A percentile compares a stretch with the other conserved stretches of the same genome.
Conservation (phyloP, 1,284 basidiomycete genomes). For the Sanguinoderma infundibulare region DNA sequence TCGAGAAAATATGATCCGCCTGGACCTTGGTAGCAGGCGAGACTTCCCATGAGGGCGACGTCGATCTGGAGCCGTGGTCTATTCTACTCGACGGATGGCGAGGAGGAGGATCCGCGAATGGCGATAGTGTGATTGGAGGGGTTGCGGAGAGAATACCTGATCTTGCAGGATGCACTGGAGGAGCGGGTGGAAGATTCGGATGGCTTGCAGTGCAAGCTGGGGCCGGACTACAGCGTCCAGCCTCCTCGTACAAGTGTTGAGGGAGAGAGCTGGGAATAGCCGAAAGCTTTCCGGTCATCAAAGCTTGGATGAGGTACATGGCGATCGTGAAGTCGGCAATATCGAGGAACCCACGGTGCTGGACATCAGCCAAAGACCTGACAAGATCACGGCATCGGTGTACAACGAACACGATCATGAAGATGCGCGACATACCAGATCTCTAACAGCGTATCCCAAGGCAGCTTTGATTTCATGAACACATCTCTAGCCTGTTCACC, state of each 20-base stretch:
- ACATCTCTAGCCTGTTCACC: constrained; percentile 90
- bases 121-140: constrained; percentile 1
- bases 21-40: constrained; percentile 23
- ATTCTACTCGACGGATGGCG: constrained; percentile 12
- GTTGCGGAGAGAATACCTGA: neutral
- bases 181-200: constrained; percentile 3
- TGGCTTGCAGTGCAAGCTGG: neutral
- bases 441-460: constrained; percentile 85
- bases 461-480: constrained; percentile 91
- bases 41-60: constrained; percentile 21
- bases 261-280: constrained; percentile 82
- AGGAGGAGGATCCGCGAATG: constrained; percentile 15
- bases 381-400: neutral
- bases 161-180: constrained; percentile 13
- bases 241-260: constrained; percentile 86
- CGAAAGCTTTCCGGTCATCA: constrained; percentile 82
- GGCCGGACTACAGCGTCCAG: constrained; percentile 38
- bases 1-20: constrained; percentile 32
- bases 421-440: constrained; percentile 75
- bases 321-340: constrained; percentile 92
- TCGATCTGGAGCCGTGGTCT: neutral
- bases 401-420: neutral
- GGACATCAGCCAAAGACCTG: constrained; percentile 95
- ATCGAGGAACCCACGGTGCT: constrained; percentile 88
- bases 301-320: constrained; percentile 93